A percentile compares a stretch with the other conserved stretches of the same genome.
phyloP scores from a whole-genome alignment of 805 yeast species.

The Ogataea minuta region DNA sequence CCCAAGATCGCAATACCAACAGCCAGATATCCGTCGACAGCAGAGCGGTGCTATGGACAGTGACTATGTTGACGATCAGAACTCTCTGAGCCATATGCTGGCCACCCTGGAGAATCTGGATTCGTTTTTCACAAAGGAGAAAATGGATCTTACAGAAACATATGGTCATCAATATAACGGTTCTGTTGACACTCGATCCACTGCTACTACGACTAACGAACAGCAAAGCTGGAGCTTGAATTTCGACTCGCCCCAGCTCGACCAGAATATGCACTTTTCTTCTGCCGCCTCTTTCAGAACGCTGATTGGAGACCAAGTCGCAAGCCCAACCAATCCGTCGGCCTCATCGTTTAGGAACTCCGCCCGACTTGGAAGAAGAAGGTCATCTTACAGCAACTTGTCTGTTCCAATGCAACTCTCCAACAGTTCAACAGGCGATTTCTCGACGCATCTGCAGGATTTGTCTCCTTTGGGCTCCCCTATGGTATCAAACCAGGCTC shows the following conservation, averaged over 20 bases:
- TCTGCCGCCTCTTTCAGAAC: constrained; percentile 78
- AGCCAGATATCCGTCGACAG: constrained; percentile 17
- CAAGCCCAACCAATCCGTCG: constrained; percentile 13
- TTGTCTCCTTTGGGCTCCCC: constrained; percentile 25
- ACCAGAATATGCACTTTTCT: constrained; percentile 27
- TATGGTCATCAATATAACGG: constrained; percentile 45
- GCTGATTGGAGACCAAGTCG: constrained; percentile 51
- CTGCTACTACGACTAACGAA: constrained; percentile 36
- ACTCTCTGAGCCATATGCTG: constrained; percentile 85
- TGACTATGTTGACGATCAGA: constrained; percentile 54
- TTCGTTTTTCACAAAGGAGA: constrained; percentile 76
- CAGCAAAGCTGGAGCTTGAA: constrained; percentile 26
- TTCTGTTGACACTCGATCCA: constrained; percentile 62
- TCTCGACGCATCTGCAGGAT: constrained; percentile 17
- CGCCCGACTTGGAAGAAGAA: constrained; percentile 21
- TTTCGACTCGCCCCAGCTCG: constrained; percentile 30
- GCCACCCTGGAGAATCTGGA: constrained; percentile 88
- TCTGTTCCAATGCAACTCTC: constrained; percentile 19
- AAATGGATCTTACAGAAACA: constrained; percentile 26
- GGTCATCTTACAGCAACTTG: constrained; percentile 16
- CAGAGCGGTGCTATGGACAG: constrained; percentile 39
- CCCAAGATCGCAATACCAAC: constrained; percentile 27
- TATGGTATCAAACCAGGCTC: constrained; percentile 19
- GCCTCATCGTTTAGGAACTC: constrained; percentile 21
- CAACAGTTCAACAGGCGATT: constrained; percentile 16